These are phyloP conservation scores for Cicer yamashitae DNA, from an alignment of 306 rosid genomes.

Conservation along the genomic window DNA sequence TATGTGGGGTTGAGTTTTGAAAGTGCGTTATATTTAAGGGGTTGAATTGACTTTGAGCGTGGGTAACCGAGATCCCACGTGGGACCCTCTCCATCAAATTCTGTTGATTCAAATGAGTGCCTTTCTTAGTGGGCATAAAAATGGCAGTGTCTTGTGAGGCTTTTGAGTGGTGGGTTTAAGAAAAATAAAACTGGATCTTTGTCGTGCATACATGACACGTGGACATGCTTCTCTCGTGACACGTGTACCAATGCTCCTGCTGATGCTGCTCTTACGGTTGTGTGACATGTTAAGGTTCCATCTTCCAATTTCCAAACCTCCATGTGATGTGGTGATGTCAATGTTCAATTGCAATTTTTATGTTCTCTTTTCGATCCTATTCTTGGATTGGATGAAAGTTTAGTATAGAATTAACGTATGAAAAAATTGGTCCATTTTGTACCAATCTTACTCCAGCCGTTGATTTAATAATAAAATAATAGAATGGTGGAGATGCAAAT, in stretches of 20 bases:
- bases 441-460: too few species aligned
- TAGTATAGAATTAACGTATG: too few species aligned
- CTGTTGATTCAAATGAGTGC: slow-evolving; percentile 55
- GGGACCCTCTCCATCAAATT: slow-evolving; percentile 46
- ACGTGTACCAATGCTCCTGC: slow-evolving; percentile 42
- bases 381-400: neutral
- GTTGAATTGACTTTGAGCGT: slow-evolving; percentile 47
- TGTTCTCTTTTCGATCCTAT: neutral
- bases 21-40: slow-evolving; percentile 9
- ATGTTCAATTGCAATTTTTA: neutral
- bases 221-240: accelerated
- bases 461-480: too few species aligned
- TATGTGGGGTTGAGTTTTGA: slow-evolving; percentile 17
- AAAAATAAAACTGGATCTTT: slow-evolving; percentile 3
- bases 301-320: slow-evolving; percentile 37
- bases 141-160: slow-evolving; percentile 17
- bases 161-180: slow-evolving; percentile 42
- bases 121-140: slow-evolving; percentile 50
- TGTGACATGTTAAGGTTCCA: slow-evolving; percentile 50
- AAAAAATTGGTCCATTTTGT: too few species aligned
- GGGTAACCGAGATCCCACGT: slow-evolving; percentile 46
- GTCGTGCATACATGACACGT: slow-evolving; percentile 45
- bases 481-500: too few species aligned
- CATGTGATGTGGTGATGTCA: neutral
- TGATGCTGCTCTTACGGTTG: slow-evolving; percentile 62